A percentile compares a stretch with the other conserved stretches of the same genome.
Evolutionary conservation across 2,329 filamentous ascomycete species (phyloP).

Genomic region (Zelopaecilomyces penicillatus): DNA sequence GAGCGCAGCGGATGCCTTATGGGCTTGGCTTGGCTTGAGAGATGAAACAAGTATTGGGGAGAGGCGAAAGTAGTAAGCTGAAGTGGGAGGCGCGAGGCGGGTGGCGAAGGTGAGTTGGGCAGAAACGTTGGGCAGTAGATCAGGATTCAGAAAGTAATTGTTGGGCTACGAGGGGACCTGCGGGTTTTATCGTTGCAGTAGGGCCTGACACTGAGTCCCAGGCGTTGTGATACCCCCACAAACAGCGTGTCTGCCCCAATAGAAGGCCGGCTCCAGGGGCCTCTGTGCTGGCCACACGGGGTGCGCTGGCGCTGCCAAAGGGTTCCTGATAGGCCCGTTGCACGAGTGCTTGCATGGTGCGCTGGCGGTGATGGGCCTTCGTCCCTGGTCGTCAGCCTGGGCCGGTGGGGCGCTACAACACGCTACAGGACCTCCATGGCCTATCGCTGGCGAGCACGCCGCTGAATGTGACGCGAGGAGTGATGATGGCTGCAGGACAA

Average conservation of each 20-base stretch:
- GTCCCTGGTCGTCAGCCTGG: slow-evolving; percentile 30
- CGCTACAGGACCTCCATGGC: slow-evolving; percentile 27
- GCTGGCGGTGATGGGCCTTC: slow-evolving; percentile 27
- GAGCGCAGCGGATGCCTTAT: slow-evolving; percentile 17
- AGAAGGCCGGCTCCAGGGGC: slow-evolving; percentile 15
- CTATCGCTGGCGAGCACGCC: slow-evolving; percentile 33
- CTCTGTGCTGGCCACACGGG: slow-evolving; percentile 39
- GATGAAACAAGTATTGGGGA: slow-evolving; percentile 5
- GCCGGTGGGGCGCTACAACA: slow-evolving; percentile 19
- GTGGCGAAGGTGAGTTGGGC: slow-evolving; percentile 26
- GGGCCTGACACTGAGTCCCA: slow-evolving; percentile 18
- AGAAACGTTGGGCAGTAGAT: slow-evolving; percentile 32
- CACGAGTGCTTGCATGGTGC: slow-evolving; percentile 23
- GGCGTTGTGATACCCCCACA: slow-evolving; percentile 16
- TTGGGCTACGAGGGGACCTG: slow-evolving; percentile 37
- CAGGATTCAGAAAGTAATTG: slow-evolving; percentile 19
- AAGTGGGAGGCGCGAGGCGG: slow-evolving; percentile 13
- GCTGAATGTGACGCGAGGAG: slow-evolving; percentile 27
- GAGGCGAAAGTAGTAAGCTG: slow-evolving; percentile 12
- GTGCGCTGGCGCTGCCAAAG: slow-evolving; percentile 38
- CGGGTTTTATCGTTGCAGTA: slow-evolving; percentile 39
- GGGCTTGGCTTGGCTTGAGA: slow-evolving; percentile 8
- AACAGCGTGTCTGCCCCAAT: slow-evolving; percentile 12
- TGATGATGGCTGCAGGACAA: slow-evolving; percentile 37
- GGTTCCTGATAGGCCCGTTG: slow-evolving; percentile 32